Base-by-base conservation (phyloP, 306 rosid species). In the Malus orientalis region DNA sequence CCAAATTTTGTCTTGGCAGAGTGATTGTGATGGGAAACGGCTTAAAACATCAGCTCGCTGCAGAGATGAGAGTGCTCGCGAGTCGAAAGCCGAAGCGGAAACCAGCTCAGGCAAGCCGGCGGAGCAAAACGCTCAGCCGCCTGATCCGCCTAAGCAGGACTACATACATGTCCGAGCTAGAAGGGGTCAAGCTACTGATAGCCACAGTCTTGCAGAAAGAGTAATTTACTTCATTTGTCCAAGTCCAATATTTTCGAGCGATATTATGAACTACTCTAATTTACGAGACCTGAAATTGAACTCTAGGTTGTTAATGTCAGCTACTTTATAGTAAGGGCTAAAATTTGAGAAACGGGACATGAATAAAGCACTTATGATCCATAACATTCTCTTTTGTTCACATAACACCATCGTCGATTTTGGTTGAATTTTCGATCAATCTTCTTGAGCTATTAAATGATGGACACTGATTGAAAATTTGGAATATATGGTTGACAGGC, bases 101-200 rank as follows among this genome's bases (percentile, higher is more conserved):
- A 78, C 42, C 85, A 87, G 92, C 83, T 87, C 97, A 83, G 93
- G 93, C 81, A 91, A 87, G 91, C 86, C 62, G 51, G 93, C 67
- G 81, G 97, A 89, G 66, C 87, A 82, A 71, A 81, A 40, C 53
- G 69, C 59, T 44, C 89, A 78, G 85, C 83, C 87, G 58, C 66
- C 81, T 16, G 95, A 88, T 74, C 91, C 90, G 69, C 90, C 93
- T 27, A 93, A 91, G 91, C 93, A 84, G 84, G 98, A 93, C 77
- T 91, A 85, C 74, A 93, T 93, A 47, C 98, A 93, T 73, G 98
- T 93, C 4, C 88, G 98, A 82, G 98, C 98, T 1, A 89, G 98
- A 85, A 87, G 98, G 76, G 98, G 98, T 70, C 97, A 93, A 88
- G 98, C 98, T 44, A 93, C 98, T 59, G 98, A 93, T 78, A 93